A percentile compares a stretch with the other conserved stretches of the same genome.
phyloP scores from a whole-genome alignment of 257 asterid species.

The Thymus mandschuricus region DNA sequence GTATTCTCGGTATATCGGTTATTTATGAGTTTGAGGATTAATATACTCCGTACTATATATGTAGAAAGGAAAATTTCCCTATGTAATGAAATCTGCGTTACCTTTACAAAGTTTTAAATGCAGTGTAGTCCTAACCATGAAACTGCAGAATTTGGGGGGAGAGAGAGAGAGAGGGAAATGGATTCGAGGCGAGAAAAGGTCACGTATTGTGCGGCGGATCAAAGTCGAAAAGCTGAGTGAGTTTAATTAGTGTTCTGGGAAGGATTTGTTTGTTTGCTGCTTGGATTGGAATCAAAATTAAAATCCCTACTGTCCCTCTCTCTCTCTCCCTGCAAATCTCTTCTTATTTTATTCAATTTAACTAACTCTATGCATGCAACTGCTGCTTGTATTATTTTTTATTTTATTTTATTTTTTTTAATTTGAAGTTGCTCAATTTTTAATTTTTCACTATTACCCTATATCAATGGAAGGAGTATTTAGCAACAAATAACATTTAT shows the following conservation, averaged over 20 bases:
- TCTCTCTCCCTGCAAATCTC: slow-evolving; percentile 25
- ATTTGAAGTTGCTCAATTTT: too few species aligned
- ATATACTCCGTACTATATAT: not conserved
- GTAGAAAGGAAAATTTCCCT: not conserved
- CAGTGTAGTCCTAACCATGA: slow-evolving; percentile 7
- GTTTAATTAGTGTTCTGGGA: slow-evolving; percentile 38
- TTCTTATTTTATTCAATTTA: slow-evolving; percentile 18
- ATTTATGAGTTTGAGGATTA: too few species aligned
- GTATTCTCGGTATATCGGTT: too few species aligned
- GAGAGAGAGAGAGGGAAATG: slow-evolving; percentile 15
- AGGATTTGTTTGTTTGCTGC: slow-evolving; percentile 41
- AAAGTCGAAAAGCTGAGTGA: slow-evolving; percentile 41
- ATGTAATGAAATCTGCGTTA: not conserved
- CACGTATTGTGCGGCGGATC: slow-evolving; percentile 59
- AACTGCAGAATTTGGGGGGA: slow-evolving; percentile 7
- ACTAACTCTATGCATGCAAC: not conserved
- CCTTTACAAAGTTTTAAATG: slow-evolving; percentile 16
- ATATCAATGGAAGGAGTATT: too few species aligned
- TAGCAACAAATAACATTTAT: too few species aligned
- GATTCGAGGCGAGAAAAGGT: slow-evolving; percentile 41
- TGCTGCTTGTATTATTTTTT: too few species aligned
- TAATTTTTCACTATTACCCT: too few species aligned
- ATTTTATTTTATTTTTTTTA: not conserved
- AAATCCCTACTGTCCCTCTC: slow-evolving; percentile 29
- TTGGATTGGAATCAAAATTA: slow-evolving; percentile 51